Conservation (phyloP, 2,329 filamentous ascomycete species). For the Bisporella sp. region DNA sequence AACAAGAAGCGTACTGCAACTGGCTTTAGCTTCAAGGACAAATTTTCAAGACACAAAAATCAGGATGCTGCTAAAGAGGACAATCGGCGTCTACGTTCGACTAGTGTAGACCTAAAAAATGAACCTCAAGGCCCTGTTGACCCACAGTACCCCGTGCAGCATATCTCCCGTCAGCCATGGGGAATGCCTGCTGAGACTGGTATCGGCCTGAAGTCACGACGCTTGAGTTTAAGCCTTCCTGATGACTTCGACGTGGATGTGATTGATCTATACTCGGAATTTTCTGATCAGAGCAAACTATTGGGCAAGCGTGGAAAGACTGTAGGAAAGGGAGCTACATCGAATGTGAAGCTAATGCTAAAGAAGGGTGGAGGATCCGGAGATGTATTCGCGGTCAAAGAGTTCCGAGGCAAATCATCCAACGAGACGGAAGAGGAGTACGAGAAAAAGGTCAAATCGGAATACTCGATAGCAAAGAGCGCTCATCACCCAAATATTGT, state of each 20-base stretch:
- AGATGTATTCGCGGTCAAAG: conserved; percentile 78
- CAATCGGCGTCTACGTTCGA: conserved; percentile 14
- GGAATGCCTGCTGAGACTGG: conserved; percentile 60
- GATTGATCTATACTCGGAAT: conserved; percentile 62
- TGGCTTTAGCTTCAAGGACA: conserved; percentile 20
- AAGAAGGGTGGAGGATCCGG: conserved; percentile 54
- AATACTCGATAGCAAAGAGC: conserved; percentile 82
- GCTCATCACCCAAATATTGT: conserved; percentile 84
- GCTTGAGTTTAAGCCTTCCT: conserved; percentile 65
- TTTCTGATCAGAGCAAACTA: conserved; percentile 62
- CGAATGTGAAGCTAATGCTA: conserved; percentile 74
- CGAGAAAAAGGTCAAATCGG: conserved; percentile 83
- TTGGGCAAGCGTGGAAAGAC: conserved; percentile 67
- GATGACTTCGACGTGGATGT: conserved; percentile 69
- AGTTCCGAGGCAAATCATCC: conserved; percentile 68
- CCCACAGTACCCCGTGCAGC: conserved; percentile 15
- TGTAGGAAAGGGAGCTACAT: conserved; percentile 76
- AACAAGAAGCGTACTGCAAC: conserved; percentile 39
- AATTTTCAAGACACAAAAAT: conserved; percentile 12
- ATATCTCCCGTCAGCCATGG: conserved; percentile 41
- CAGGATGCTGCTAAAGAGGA: not conserved
- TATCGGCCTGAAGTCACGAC: conserved; percentile 71
- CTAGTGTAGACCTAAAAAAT: conserved; percentile 21
- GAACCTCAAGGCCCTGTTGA: not conserved
- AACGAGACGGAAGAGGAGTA: conserved; percentile 69